Evolutionary conservation across 768 basidiomycete genomes (phyloP), one percentile per base, ranked within the genome.

Genomic region (Termitomyces sp.): DNA sequence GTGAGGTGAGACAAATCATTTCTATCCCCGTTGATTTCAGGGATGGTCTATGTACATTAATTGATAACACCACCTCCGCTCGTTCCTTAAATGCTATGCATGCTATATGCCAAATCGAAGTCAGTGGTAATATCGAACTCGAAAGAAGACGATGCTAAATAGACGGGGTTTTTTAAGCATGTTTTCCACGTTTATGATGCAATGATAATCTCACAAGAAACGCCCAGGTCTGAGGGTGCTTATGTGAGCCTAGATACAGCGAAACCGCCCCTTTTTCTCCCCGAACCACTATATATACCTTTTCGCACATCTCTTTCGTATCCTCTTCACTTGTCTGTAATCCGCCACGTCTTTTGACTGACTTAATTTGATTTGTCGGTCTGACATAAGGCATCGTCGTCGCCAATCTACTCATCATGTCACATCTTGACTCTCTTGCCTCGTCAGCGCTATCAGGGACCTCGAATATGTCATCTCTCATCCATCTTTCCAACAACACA

Each of bases 381-480:
- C 43, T 22, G 49, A 47, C 53, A 20, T 14, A 44, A 24, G 32
- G 18, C 36, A 37, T 36, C 9, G 22, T 39, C 44, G 26, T 49
- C n/a, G 20, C 52, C 22, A 36, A 27, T 34, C 34, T 60, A 51
- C 37, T 54, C 42, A 22, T 41, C 32, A 50, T 46, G 52, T 49
- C 60, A 12, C 7, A 53, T 48, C 43, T 46, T 49, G 57, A 61
- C 57, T 46, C 55, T 31, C 41, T 67, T n/a, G 59, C 58, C 4
- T 66, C 68, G 0, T 65, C 63, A 12, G 46, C 66, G 16, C 42
- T 62, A 14, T 70, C 71, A 27, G 66, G 63, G 5, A 12, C 53
- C 20, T 66, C 65, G 9, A 61, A 64, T 37, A 47, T 59, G 26
- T 69, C 69, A 2, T 68, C 68, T 18, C 67, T 67, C 34, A 58